A percentile compares a stretch with the other conserved stretches of the same genome.
Evolutionary conservation across 257 asterid genomes (phyloP).

Genomic region (Przewalskia tangutica): DNA sequence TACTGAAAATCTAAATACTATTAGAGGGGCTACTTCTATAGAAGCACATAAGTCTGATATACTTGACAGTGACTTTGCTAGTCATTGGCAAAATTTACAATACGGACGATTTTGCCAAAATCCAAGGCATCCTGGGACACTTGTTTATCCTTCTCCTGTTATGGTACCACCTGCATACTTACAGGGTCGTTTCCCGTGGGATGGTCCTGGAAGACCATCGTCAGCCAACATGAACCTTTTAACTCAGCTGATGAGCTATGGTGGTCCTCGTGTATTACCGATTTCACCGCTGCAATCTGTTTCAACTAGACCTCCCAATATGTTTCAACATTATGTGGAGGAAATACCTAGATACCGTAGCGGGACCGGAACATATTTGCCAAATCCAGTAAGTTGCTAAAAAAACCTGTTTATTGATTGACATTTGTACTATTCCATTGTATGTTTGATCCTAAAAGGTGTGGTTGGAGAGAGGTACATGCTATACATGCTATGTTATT

Average conservation of each 20-base stretch:
- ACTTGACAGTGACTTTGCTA: constrained; percentile 76
- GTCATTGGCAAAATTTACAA: constrained; percentile 89
- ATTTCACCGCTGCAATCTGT: constrained; percentile 58
- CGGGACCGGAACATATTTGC: constrained; percentile 96
- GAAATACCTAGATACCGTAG: constrained; percentile 77
- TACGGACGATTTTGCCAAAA: constrained; percentile 85
- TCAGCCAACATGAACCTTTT: constrained; percentile 47
- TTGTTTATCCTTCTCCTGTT: constrained; percentile 55
- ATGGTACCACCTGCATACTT: constrained; percentile 81
- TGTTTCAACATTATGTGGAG: constrained; percentile 56
- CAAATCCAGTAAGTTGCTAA: constrained; percentile 27
- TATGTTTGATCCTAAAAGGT: background rate
- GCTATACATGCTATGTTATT: background rate
- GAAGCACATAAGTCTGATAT: constrained; percentile 52
- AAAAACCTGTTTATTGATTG: background rate
- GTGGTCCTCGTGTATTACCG: constrained; percentile 63
- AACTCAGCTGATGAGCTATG: constrained; percentile 61
- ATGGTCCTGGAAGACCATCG: constrained; percentile 65
- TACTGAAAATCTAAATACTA: constrained; percentile 39
- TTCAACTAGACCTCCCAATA: constrained; percentile 50
- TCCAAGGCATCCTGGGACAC: constrained; percentile 45
- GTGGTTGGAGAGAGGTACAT: background rate
- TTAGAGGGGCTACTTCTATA: constrained; percentile 35
- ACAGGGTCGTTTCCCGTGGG: constrained; percentile 71
- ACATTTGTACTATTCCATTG: background rate